These are phyloP conservation scores for Microbotryum intermedium DNA, from an alignment of 1,284 basidiomycete species.

Conservation along the genomic window DNA sequence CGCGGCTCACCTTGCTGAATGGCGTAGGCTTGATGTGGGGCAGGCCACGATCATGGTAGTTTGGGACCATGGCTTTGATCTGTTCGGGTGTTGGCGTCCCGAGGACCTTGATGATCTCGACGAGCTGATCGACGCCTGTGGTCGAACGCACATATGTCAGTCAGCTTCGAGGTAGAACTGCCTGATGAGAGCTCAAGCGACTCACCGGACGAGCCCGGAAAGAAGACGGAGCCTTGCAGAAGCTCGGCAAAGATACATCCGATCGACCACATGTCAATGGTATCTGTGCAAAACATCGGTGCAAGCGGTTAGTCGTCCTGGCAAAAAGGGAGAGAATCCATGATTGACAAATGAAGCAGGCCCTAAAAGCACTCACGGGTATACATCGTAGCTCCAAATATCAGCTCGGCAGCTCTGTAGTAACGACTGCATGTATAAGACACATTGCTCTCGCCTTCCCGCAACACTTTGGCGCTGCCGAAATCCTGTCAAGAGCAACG, in stretches of 20 bases:
- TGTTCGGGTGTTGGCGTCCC: slow-evolving; percentile 90
- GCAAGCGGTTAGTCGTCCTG: not conserved
- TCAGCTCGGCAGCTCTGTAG: slow-evolving; percentile 97
- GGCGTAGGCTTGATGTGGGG: slow-evolving; percentile 74
- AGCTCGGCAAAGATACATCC: slow-evolving; percentile 99
- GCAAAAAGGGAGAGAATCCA: not conserved
- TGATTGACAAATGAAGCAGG: too few relatives aligned
- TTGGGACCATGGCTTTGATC: slow-evolving; percentile 99
- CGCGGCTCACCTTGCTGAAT: slow-evolving; percentile 51
- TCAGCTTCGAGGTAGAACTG: not conserved
- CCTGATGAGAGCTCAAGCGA: too few relatives aligned
- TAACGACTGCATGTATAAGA: slow-evolving; percentile 94
- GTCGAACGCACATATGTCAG: not conserved
- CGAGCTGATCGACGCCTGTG: slow-evolving; percentile 87
- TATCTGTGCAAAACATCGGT: slow-evolving; percentile 43
- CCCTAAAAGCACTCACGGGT: slow-evolving; percentile 48
- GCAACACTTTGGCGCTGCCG: slow-evolving; percentile 95
- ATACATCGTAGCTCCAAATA: slow-evolving; percentile 98
- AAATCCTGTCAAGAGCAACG: slow-evolving; percentile 67
- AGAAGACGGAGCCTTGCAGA: slow-evolving; percentile 94
- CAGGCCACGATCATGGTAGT: slow-evolving; percentile 99
- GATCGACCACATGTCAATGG: slow-evolving; percentile 99
- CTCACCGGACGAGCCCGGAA: slow-evolving; percentile 77
- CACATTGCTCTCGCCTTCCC: slow-evolving; percentile 91
- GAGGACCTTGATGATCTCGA: slow-evolving; percentile 99